These are phyloP conservation scores for Candida multigemmis DNA, from an alignment of 805 yeast species.

Conservation along the genomic window DNA sequence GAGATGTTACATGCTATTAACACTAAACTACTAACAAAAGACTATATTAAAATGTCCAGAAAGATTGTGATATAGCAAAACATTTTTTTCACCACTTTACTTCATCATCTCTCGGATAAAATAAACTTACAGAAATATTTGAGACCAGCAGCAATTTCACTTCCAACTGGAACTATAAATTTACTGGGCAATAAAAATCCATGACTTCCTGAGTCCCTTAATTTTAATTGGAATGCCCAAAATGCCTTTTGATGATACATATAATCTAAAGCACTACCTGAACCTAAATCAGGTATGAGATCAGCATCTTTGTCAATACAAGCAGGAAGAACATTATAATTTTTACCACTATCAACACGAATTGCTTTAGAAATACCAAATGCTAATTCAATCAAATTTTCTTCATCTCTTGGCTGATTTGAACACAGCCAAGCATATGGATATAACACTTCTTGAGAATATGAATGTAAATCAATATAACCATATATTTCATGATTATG, in stretches of 20 bases:
- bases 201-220: conserved; percentile 74
- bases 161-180: conserved; percentile 68
- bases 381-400: conserved; percentile 71
- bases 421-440: conserved; percentile 80
- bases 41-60: too few species aligned
- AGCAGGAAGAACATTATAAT: conserved; percentile 65
- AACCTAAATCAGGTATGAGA: conserved; percentile 62
- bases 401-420: conserved; percentile 67
- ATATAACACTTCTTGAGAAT: conserved; percentile 72
- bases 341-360: conserved; percentile 52
- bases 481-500: conserved; percentile 59
- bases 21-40: too few species aligned
- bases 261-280: conserved; percentile 74
- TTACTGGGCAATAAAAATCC: conserved; percentile 73
- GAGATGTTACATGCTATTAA: too few species aligned
- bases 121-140: conserved; percentile 47
- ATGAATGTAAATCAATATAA: conserved; percentile 76
- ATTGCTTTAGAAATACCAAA: conserved; percentile 74
- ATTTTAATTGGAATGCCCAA: conserved; percentile 79
- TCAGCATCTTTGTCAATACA: conserved; percentile 75
- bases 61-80: too few species aligned
- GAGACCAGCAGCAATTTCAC: conserved; percentile 61
- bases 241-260: conserved; percentile 76
- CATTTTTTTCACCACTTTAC: too few species aligned
- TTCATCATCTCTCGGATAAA: conserved; percentile 19